Evolutionary conservation across 208 protist genomes (phyloP), one percentile per base, ranked within the genome.

Genomic region (Trypanosoma cruzi): DNA sequence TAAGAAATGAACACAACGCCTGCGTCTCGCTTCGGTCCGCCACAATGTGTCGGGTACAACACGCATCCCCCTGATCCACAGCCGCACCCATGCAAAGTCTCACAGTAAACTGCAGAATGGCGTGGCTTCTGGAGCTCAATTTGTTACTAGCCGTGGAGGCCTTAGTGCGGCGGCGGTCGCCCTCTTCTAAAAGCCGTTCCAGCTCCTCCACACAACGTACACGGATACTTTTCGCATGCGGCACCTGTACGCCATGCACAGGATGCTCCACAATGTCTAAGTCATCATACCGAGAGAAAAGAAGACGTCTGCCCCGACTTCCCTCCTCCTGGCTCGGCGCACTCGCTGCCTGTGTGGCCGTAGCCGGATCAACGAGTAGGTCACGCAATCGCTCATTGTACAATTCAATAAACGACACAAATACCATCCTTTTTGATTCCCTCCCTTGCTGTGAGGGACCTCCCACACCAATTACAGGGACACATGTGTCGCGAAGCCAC

Each of bases 361-460:
- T 57, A n/a, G 64, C 20, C 28, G 37, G n/a, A 54, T 64, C 10
- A 26, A 31, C 18, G 0, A 91, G 48, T 24, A 90, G 52, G 54
- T 91, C 84, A 62, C 76, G 68, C 26, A 91, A 49, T 55, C 67
- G 64, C 64, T 91, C 85, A 75, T 91, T 89, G 73, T 91, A 90
- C 37, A 91, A 85, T 48, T 91, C 85, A 13, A 90, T 16, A 72
- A 85, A 91, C 0, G 80, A 85, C 14, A 80, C 79, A 32, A 48
- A 46, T 37, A 90, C 29, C 16, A 40, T 22, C 10, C 1, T 56
- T 26, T 56, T 22, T 40, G 4, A 4, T 28, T 13, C 66, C 22
- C 13, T 44, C 13, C 37, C 8, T 44, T 44, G 5, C 5, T 44
- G 37, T 13, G 37, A 44, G 8, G 7, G 6, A 36, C 32, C 6